These are phyloP conservation scores for Rhinocladiella similis DNA, from an alignment of 2,329 filamentous ascomycete genomes.

Conservation along the genomic window DNA sequence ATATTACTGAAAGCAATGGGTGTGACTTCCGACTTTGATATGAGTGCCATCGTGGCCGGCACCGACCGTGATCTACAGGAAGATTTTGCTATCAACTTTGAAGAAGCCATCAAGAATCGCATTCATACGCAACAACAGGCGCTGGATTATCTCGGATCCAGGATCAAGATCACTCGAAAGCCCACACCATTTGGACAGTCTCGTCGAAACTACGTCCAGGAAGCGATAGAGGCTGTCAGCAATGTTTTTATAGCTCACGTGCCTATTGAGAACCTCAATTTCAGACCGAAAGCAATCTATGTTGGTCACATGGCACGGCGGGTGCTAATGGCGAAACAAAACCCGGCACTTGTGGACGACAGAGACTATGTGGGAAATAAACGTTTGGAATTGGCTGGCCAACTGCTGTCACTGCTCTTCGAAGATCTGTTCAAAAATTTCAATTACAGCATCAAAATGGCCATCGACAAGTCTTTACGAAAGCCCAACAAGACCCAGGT, in stretches of 20 bases:
- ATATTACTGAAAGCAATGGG: constrained; percentile 92
- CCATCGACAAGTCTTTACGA: constrained; percentile 92
- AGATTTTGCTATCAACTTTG: constrained; percentile 92
- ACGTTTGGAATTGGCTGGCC: constrained; percentile 88
- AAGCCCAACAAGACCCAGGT: constrained; percentile 87
- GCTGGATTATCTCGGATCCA: constrained; percentile 82
- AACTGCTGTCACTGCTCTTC: constrained; percentile 88
- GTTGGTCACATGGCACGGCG: constrained; percentile 96
- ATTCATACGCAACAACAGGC: constrained; percentile 95
- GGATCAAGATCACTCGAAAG: constrained; percentile 82
- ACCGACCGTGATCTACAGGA: constrained; percentile 88
- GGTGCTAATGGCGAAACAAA: constrained; percentile 89
- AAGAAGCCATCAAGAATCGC: constrained; percentile 79
- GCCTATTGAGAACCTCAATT: constrained; percentile 85
- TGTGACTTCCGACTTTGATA: constrained; percentile 91
- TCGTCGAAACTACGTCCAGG: constrained; percentile 79
- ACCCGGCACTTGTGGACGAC: constrained; percentile 88
- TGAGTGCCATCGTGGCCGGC: constrained; percentile 85
- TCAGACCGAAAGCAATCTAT: constrained; percentile 95
- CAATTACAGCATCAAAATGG: constrained; percentile 82
- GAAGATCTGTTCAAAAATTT: constrained; percentile 99
- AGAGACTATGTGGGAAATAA: constrained; percentile 99
- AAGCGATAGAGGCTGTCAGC: constrained; percentile 88
- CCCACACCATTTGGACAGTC: constrained; percentile 55
- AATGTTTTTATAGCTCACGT: constrained; percentile 95